A percentile compares a stretch with the other conserved stretches of the same genome.
Evolutionary conservation across 495 filamentous ascomycete genomes (phyloP).

Genomic region (Pyrenula massariospora): DNA sequence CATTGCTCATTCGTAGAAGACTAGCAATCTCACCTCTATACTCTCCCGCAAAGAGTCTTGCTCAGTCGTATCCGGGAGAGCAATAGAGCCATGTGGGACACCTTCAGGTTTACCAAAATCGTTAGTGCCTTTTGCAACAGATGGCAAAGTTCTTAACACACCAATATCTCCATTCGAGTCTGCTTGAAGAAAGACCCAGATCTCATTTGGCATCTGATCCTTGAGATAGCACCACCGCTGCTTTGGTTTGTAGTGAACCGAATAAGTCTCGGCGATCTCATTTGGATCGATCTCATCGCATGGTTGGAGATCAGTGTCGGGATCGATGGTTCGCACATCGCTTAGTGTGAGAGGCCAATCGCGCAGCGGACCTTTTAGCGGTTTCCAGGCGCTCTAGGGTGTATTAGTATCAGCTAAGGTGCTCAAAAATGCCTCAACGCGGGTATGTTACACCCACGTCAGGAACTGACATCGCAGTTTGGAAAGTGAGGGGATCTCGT

Average conservation of each 20-base stretch:
- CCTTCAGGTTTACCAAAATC: too few relatives aligned
- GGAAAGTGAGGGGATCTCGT: not conserved
- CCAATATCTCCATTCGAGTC: too few relatives aligned
- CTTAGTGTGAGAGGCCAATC: slow-evolving; percentile 15
- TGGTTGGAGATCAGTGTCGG: not conserved
- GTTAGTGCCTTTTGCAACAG: too few relatives aligned
- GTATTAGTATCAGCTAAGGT: not conserved
- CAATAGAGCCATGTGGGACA: too few relatives aligned
- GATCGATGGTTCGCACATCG: not conserved
- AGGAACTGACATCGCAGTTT: not conserved
- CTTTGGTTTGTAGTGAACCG: not conserved
- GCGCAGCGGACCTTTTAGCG: slow-evolving; percentile 9
- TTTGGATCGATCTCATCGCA: not conserved
- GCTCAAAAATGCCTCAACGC: not conserved
- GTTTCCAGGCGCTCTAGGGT: slow-evolving; percentile 12
- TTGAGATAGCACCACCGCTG: slow-evolving; percentile 20
- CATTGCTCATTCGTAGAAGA: too few relatives aligned
- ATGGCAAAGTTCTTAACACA: too few relatives aligned
- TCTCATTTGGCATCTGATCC: slow-evolving; percentile 13
- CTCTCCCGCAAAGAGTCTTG: too few relatives aligned
- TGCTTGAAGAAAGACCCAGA: slow-evolving; percentile 17
- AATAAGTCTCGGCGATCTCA: not conserved
- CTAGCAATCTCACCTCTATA: too few relatives aligned
- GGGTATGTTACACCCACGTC: not conserved
- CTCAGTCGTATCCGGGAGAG: too few relatives aligned